Percentiles rank a stretch among this genome's conserved stretches.
Conservation (phyloP, 2,329 filamentous ascomycete genomes). For the Talaromyces rugulosus region DNA sequence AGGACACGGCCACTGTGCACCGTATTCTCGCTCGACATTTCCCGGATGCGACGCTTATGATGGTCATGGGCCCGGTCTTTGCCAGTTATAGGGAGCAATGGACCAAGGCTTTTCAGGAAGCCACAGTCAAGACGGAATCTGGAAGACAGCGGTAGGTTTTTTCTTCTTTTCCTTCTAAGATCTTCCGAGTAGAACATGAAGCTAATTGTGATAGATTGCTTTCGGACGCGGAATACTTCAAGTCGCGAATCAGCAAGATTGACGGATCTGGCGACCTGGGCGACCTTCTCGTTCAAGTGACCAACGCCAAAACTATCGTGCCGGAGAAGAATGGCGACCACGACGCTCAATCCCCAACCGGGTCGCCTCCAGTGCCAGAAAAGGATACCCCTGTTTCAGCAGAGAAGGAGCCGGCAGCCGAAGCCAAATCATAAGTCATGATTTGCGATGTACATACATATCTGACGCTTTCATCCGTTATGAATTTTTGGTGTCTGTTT, state of each 20-base stretch:
- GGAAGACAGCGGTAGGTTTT: conserved; percentile 66
- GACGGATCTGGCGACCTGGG: conserved; percentile 74
- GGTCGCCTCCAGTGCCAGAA: conserved; percentile 3
- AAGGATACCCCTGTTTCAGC: conserved; percentile 3
- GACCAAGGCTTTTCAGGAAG: conserved; percentile 63
- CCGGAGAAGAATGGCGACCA: conserved; percentile 7
- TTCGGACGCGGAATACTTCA: conserved; percentile 70
- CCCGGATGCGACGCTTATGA: conserved; percentile 67
- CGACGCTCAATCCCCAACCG: background rate
- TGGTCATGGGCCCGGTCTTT: conserved; percentile 86
- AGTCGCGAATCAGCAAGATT: conserved; percentile 66
- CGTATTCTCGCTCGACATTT: conserved; percentile 79
- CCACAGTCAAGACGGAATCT: conserved; percentile 59
- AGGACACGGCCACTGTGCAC: conserved; percentile 80
- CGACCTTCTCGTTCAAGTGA: conserved; percentile 57
- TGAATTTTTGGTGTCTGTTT: background rate
- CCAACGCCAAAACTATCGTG: conserved; percentile 34
- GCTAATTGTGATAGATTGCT: conserved; percentile 58
- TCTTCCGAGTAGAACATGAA: background rate
- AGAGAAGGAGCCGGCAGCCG: conserved; percentile 1
- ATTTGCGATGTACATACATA: background rate
- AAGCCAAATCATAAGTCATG: background rate
- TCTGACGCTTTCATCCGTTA: background rate
- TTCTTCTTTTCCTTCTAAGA: background rate
- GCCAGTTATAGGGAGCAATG: conserved; percentile 76